Conservation (phyloP, 768 basidiomycete species). For the Mycena sanguinolenta region DNA sequence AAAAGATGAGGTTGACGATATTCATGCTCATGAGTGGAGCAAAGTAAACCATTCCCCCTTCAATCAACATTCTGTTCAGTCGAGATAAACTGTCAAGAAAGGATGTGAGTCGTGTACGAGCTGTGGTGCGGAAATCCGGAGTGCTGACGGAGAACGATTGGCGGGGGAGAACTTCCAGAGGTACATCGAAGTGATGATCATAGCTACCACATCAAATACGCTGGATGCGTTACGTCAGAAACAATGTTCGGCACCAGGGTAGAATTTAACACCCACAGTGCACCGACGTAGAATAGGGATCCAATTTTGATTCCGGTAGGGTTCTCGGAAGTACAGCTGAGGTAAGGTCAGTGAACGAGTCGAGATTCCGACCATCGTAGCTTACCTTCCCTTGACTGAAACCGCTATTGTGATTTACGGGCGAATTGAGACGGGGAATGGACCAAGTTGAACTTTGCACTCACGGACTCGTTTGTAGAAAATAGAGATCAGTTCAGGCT, state of each 20-base stretch:
- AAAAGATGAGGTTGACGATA: neutral
- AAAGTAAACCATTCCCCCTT: neutral
- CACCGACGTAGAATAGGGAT: conserved; percentile 4
- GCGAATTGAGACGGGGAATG: no score
- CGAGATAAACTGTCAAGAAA: no score
- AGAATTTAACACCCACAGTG: neutral
- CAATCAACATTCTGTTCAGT: neutral
- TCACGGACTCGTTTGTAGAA: conserved; percentile 29
- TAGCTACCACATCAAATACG: neutral
- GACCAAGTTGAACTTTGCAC: neutral
- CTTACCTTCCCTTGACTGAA: no score
- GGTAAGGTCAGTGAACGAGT: neutral
- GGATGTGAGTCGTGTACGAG: no score
- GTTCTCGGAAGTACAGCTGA: conserved; percentile 13
- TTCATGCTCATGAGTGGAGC: neutral
- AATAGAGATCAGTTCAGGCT: conserved; percentile 12
- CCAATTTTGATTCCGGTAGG: conserved; percentile 9
- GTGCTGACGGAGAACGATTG: neutral
- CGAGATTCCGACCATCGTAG: no score
- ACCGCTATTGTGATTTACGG: no score
- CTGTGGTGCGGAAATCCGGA: no score
- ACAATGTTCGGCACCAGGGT: no score
- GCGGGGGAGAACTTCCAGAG: neutral
- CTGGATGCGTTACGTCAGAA: no score
- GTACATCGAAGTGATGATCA: neutral